Conservation (phyloP, 2,329 filamentous ascomycete species). For the Phialocephala subalpina region DNA sequence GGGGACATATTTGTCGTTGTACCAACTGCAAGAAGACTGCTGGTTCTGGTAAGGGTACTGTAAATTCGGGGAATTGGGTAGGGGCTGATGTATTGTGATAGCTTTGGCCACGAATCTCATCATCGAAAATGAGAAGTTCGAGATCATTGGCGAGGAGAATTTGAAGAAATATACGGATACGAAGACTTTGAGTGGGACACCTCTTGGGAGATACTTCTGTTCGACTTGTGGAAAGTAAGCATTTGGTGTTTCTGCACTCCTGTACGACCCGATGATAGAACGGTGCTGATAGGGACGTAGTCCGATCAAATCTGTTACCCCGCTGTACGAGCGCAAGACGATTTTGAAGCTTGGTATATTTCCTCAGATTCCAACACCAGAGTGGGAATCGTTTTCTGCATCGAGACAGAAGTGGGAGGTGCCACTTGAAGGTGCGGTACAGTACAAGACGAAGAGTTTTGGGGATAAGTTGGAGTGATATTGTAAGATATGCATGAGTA, state of each 20-base stretch:
- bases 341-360: slow-evolving; percentile 60
- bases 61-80: no score
- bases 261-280: neutral
- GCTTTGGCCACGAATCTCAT: slow-evolving; percentile 40
- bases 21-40: slow-evolving; percentile 58
- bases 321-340: slow-evolving; percentile 49
- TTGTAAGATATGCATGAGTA: neutral
- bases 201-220: slow-evolving; percentile 55
- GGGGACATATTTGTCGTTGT: slow-evolving; percentile 59
- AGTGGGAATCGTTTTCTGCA: slow-evolving; percentile 53
- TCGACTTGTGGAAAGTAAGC: slow-evolving; percentile 53
- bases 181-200: slow-evolving; percentile 54
- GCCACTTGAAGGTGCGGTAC: slow-evolving; percentile 24
- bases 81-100: neutral
- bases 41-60: slow-evolving; percentile 39
- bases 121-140: slow-evolving; percentile 50
- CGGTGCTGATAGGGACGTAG: slow-evolving; percentile 39
- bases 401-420: slow-evolving; percentile 51
- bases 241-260: neutral
- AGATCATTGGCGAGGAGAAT: slow-evolving; percentile 47
- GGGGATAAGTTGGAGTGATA: slow-evolving; percentile 27
- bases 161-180: slow-evolving; percentile 54
- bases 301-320: slow-evolving; percentile 55
- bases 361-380: slow-evolving; percentile 54
- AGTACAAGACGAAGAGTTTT: slow-evolving; percentile 29